phyloP scores from a whole-genome alignment of 169 alveolate species.

The Plasmodium falciparum region DNA sequence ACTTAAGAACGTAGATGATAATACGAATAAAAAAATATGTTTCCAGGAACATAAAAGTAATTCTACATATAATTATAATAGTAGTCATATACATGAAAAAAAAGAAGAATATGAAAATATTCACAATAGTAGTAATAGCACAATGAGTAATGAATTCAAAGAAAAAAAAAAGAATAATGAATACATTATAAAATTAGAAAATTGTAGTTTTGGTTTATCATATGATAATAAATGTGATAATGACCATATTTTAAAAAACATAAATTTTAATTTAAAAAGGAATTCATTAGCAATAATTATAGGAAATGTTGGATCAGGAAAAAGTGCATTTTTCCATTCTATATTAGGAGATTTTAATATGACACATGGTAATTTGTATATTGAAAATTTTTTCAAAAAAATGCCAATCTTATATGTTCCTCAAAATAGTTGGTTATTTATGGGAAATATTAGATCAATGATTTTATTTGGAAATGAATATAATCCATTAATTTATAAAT shows the following conservation, averaged over 20 bases:
- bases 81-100: not conserved
- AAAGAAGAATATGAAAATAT: not conserved
- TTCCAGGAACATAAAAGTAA: not conserved
- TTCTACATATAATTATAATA: not conserved
- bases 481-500: constrained; percentile 74
- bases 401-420: constrained; percentile 86
- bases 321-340: constrained; percentile 88
- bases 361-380: constrained; percentile 32
- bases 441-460: constrained; percentile 86
- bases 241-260: constrained; percentile 24
- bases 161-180: constrained; percentile 7
- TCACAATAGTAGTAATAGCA: not conserved
- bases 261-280: constrained; percentile 50
- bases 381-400: constrained; percentile 43
- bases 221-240: not conserved
- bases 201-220: constrained; percentile 31
- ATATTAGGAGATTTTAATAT: constrained; percentile 80
- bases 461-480: constrained; percentile 86
- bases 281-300: constrained; percentile 79
- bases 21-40: constrained; percentile 1
- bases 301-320: constrained; percentile 95
- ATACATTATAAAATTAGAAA: constrained; percentile 30
- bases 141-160: not conserved
- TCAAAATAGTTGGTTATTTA: constrained; percentile 87
- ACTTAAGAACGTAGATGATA: constrained; percentile 3